Percentiles rank a stretch among this genome's conserved stretches.
Conservation (phyloP, 2,329 filamentous ascomycete species). For the Huntiella savannae region DNA sequence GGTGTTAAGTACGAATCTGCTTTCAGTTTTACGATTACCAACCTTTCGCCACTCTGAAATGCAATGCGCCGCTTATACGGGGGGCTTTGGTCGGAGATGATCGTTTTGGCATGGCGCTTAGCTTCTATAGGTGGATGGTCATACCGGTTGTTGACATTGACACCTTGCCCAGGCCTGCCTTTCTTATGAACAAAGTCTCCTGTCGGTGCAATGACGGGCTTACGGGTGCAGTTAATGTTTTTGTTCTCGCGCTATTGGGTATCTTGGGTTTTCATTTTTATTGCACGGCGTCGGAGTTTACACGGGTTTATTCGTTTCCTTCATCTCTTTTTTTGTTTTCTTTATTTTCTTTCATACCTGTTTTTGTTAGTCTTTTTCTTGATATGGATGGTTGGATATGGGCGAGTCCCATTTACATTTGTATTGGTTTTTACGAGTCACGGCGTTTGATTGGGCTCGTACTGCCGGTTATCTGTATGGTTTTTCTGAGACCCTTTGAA, state of each 20-base stretch:
- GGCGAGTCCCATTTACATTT: conserved; percentile 1
- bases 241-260: conserved; percentile 8
- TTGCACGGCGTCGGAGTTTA: conserved; percentile 12
- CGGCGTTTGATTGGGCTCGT: neutral
- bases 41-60: neutral
- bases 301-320: conserved; percentile 2
- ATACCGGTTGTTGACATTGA: no score
- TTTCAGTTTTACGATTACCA: conserved; percentile 3
- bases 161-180: no score
- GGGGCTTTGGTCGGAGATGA: neutral
- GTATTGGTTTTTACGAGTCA: neutral
- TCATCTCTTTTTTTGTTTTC: conserved; percentile 10
- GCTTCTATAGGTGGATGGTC: no score
- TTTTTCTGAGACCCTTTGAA: neutral
- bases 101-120: neutral
- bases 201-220: neutral
- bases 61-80: neutral
- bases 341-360: conserved; percentile 6
- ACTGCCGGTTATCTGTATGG: neutral
- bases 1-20: neutral
- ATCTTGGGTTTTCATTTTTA: conserved; percentile 8
- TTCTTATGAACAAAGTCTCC: no score
- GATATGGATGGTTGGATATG: conserved; percentile 2
- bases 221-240: conserved; percentile 10
- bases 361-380: conserved; percentile 3